Base-by-base conservation (phyloP, 106 monocot species). In the Dioscorea zingiberensis region DNA sequence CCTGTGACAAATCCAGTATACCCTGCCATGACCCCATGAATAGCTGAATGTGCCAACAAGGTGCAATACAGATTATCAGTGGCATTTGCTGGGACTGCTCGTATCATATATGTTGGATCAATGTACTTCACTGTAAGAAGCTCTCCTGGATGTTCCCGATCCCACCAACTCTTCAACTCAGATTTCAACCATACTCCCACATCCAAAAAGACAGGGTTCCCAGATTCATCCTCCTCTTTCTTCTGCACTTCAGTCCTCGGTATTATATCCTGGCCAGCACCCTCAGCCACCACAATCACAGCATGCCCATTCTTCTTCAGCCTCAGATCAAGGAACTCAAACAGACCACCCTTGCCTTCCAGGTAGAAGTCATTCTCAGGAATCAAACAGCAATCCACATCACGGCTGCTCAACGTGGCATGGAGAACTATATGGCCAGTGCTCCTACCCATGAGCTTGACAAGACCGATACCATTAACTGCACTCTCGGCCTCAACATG, bases 401-500 rank as follows among this genome's bases (percentile, higher is more conserved):
- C 84, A 1, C 90, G 81, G 58, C 85, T 94, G 78, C 87, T 87
- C 11, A 94, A 74, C 1, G 90, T 90, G 48, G 90, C 84, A 51
- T 87, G 73, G 13, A 87, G 80, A 17, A 87, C 94, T 17, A 94
- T 94, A 74, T 90, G 90, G 25, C 94, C 94, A 3, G 91, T 88
- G 75, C 77, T 91, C 27, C 94, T 68, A 17, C 94, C 91, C 94
- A 95, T 95, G 11, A 95, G 80, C 64, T 95, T 95, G 53, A 95
- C 85, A 3, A 95, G 85, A 0, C 94, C 94, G 44, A 95, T 70
- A 45, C 94, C 87, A 55, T 95, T 91, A 17, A 91, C 85, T 1
- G 94, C 94, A 45, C 94, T 94, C 71, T 80, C 77, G 4, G 93
- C 88, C 67, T 93, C 93, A 26, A 88, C 85, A 55, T 78, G 83